A percentile compares a stretch with the other conserved stretches of the same genome.
These are phyloP conservation scores for Paecilomyces niveus DNA, from an alignment of 2,329 filamentous ascomycete species.

Conservation along the genomic window DNA sequence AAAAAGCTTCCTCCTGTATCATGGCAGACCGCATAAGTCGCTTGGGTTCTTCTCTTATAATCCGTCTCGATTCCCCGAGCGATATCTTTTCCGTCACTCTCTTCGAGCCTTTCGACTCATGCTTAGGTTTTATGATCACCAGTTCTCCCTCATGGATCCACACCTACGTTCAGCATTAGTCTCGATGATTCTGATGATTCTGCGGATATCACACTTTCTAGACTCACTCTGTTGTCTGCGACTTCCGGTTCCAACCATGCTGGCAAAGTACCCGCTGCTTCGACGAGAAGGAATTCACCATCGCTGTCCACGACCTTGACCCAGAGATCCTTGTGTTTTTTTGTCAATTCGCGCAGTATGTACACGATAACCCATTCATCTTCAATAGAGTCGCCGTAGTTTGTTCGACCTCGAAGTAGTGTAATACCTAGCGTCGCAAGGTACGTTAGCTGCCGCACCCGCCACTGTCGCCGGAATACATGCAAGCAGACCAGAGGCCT, in stretches of 20 bases:
- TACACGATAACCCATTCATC: conserved; percentile 98
- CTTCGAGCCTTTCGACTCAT: conserved; percentile 41
- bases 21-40: conserved; percentile 63
- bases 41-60: conserved; percentile 51
- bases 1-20: conserved; percentile 85
- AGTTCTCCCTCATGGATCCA: conserved; percentile 80
- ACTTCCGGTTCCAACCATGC: conserved; percentile 89
- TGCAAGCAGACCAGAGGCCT: conserved; percentile 12
- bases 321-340: conserved; percentile 67
- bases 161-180: conserved; percentile 40
- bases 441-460: conserved; percentile 8
- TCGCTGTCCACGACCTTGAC: conserved; percentile 77
- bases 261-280: conserved; percentile 81
- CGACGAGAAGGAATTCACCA: conserved; percentile 90
- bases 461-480: neutral
- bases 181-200: neutral
- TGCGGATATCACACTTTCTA: neutral
- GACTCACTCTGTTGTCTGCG: conserved; percentile 63
- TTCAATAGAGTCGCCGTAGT: conserved; percentile 90
- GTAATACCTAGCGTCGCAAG: conserved; percentile 33
- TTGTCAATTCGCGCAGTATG: conserved; percentile 73
- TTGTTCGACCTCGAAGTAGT: conserved; percentile 68
- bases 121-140: conserved; percentile 56
- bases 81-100: conserved; percentile 44
- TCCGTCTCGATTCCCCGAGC: conserved; percentile 56